phyloP scores from a whole-genome alignment of 108 stramenopile species.

The Halocafeteria seosinensis region DNA sequence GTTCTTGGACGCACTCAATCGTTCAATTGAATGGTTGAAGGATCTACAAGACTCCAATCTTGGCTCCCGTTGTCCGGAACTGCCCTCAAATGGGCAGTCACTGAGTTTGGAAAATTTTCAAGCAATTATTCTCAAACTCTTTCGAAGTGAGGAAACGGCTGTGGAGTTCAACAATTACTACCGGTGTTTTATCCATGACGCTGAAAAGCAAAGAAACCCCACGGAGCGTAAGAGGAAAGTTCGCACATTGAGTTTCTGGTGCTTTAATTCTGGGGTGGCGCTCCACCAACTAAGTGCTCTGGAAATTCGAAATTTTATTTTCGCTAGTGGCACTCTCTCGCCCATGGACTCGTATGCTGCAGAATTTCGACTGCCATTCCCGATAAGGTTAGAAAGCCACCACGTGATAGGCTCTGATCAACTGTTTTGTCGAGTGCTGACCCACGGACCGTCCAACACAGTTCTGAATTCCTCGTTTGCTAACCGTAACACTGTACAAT shows the following conservation, averaged over 20 bases:
- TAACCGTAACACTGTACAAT: constrained; percentile 57
- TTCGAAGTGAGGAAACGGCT: no score
- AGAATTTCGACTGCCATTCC: constrained; percentile 71
- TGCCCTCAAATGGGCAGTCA: no score
- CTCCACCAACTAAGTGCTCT: constrained; percentile 63
- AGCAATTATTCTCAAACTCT: no score
- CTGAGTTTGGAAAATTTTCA: no score
- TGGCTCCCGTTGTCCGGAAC: no score
- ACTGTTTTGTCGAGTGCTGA: constrained; percentile 61
- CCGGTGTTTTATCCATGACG: no score
- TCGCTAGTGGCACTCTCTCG: constrained; percentile 84
- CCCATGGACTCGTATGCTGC: constrained; percentile 67
- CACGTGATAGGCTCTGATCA: constrained; percentile 73
- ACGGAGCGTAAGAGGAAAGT: background rate
- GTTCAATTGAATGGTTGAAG: no score
- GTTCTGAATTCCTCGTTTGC: constrained; percentile 58
- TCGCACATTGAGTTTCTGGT: constrained; percentile 68
- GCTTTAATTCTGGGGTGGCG: constrained; percentile 81
- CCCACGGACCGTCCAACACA: constrained; percentile 56
- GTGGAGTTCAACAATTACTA: no score
- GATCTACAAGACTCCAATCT: no score
- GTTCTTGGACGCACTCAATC: no score
- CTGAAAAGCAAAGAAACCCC: constrained; percentile 12
- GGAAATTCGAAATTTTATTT: constrained; percentile 60
- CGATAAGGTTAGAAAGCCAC: constrained; percentile 61